Evolutionary conservation across 805 yeast species (phyloP).

Genomic region (Metschnikowia lunata): DNA sequence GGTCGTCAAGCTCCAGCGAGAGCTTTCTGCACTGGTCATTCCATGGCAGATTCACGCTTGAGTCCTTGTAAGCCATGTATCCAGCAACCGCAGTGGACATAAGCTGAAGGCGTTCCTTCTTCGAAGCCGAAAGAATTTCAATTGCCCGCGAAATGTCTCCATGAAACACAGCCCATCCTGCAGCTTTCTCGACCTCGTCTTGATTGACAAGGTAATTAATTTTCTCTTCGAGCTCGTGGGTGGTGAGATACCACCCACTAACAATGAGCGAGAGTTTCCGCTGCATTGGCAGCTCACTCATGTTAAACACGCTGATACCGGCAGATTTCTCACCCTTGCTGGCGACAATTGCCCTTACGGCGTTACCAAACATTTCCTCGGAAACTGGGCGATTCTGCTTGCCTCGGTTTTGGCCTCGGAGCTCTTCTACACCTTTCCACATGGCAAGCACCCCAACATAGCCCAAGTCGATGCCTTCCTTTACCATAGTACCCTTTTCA

Average conservation of each 20-base stretch:
- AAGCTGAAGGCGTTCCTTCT: constrained; percentile 62
- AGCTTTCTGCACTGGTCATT: constrained; percentile 85
- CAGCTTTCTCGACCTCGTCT: constrained; percentile 81
- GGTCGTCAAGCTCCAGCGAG: constrained; percentile 85
- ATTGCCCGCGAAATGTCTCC: constrained; percentile 83
- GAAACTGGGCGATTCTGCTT: constrained; percentile 10
- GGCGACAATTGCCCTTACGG: constrained; percentile 49
- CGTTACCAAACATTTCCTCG: constrained; percentile 43
- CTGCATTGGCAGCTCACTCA: constrained; percentile 54
- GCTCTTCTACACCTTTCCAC: constrained; percentile 70
- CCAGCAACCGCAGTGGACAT: constrained; percentile 93
- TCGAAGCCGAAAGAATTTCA: constrained; percentile 69
- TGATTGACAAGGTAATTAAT: constrained; percentile 49
- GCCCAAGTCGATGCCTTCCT: constrained; percentile 72
- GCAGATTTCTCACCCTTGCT: constrained; percentile 47
- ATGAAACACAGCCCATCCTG: constrained; percentile 96
- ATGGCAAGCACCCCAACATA: constrained; percentile 85
- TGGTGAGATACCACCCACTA: constrained; percentile 86
- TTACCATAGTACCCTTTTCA: constrained; percentile 60
- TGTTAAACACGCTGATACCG: constrained; percentile 40
- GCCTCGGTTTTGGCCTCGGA: constrained; percentile 45
- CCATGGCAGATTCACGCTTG: constrained; percentile 72
- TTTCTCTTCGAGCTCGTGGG: constrained; percentile 68
- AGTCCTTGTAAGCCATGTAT: constrained; percentile 53
- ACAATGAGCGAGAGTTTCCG: constrained; percentile 76